Conservation (phyloP, 805 yeast genomes). For the Metschnikowia bowlesiae region DNA sequence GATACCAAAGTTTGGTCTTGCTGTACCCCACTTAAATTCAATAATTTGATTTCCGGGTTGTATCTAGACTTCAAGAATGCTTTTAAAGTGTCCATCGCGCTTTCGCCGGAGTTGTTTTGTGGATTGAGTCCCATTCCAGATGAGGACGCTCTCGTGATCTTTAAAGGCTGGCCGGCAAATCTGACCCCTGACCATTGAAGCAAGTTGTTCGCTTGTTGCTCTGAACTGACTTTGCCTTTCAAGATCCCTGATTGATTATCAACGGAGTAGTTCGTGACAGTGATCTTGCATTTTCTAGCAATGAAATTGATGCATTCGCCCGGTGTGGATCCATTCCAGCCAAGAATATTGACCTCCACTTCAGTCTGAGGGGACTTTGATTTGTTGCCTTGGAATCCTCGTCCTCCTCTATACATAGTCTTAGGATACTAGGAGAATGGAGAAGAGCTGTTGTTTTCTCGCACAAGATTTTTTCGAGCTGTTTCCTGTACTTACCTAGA, state of each 20-base stretch:
- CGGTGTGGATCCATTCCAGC: conserved; percentile 78
- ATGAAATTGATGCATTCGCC: conserved; percentile 68
- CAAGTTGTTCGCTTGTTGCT: conserved; percentile 55
- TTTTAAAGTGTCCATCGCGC: conserved; percentile 60
- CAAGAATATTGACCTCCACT: conserved; percentile 24
- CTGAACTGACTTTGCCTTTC: conserved; percentile 52
- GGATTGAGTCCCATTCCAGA: conserved; percentile 12
- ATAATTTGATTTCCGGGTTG: conserved; percentile 56
- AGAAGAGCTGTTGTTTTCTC: background rate
- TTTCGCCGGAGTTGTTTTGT: conserved; percentile 15
- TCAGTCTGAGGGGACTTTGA: conserved; percentile 4
- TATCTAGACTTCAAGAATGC: conserved; percentile 63
- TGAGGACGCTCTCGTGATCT: conserved; percentile 38
- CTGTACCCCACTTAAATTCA: conserved; percentile 63
- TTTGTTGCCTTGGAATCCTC: conserved; percentile 11
- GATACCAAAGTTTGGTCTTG: conserved; percentile 57
- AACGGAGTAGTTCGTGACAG: conserved; percentile 48
- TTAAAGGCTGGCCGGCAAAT: conserved; percentile 71
- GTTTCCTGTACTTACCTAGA: background rate
- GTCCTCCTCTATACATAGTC: conserved; percentile 11
- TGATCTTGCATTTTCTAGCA: conserved; percentile 59
- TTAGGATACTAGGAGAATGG: background rate
- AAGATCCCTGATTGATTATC: conserved; percentile 49
- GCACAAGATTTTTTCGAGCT: conserved; percentile 1
- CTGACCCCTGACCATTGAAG: conserved; percentile 67